phyloP scores from a whole-genome alignment of 257 asterid genomes.

The Coffea canephora region DNA sequence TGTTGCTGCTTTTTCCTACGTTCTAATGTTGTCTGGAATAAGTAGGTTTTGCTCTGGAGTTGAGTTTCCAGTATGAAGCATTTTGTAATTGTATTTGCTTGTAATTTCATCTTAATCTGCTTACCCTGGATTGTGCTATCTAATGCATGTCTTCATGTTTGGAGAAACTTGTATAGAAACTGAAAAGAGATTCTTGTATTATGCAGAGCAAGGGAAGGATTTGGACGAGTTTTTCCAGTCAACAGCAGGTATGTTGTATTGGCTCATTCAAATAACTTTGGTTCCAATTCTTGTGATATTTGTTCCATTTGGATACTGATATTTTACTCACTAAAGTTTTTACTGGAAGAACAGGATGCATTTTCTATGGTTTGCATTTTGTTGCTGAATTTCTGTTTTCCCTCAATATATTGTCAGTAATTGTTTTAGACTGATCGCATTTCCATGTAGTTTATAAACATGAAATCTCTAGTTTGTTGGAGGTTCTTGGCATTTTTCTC shows the following conservation, averaged over 20 bases:
- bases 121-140: background rate
- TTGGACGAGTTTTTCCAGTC: slow-evolving; percentile 84
- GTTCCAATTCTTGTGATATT: background rate
- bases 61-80: too few species aligned
- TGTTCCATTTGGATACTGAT: background rate
- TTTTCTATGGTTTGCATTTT: background rate
- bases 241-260: slow-evolving; percentile 62
- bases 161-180: background rate
- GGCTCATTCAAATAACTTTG: background rate
- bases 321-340: background rate
- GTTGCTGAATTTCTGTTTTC: background rate
- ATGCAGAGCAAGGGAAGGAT: slow-evolving; percentile 82
- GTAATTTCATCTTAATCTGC: background rate
- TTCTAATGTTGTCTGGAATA: background rate
- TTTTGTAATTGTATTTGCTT: background rate
- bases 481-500: background rate
- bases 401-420: background rate
- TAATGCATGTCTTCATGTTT: background rate
- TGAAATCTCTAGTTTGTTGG: background rate
- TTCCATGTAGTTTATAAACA: too few species aligned
- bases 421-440: background rate
- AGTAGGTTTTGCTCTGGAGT: background rate
- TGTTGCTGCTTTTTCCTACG: too few species aligned
- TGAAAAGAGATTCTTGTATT: slow-evolving; percentile 2
- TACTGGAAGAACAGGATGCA: background rate